Percentiles rank a stretch among this genome's conserved stretches.
Evolutionary conservation across 2,329 filamentous ascomycete genomes (phyloP).

Genomic region (Beauveria australis): DNA sequence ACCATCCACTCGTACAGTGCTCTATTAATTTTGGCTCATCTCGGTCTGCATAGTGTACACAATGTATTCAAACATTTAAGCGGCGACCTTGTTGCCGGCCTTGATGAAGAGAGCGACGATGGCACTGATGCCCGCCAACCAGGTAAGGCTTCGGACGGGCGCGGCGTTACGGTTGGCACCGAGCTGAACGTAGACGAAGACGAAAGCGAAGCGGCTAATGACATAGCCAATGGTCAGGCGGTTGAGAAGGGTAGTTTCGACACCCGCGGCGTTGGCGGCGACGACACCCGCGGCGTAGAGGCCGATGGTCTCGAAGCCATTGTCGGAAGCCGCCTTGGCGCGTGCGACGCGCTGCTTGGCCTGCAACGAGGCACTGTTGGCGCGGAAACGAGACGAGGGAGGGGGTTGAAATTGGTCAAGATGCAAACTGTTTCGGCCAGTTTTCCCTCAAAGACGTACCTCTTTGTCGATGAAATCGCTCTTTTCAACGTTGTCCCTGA

Average conservation of each 20-base stretch:
- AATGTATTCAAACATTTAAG: not conserved
- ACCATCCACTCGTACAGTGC: not conserved
- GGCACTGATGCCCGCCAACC: conserved; percentile 26
- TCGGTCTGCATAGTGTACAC: not conserved
- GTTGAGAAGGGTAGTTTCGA: conserved; percentile 31
- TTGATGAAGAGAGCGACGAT: conserved; percentile 32
- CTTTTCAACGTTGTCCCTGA: conserved; percentile 23
- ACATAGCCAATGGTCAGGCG: conserved; percentile 31
- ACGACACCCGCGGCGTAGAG: conserved; percentile 35
- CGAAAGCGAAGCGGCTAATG: conserved; percentile 30
- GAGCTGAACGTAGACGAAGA: conserved; percentile 34
- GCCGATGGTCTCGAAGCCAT: conserved; percentile 37
- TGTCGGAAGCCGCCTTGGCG: conserved; percentile 39
- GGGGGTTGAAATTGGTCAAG: too few relatives aligned
- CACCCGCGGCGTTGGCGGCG: conserved; percentile 37
- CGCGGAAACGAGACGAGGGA: not conserved
- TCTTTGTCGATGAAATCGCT: conserved; percentile 24
- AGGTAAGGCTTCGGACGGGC: conserved; percentile 29
- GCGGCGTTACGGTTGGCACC: conserved; percentile 32
- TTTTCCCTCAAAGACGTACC: conserved; percentile 13
- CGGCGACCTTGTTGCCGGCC: conserved; percentile 25
- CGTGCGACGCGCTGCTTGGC: conserved; percentile 47
- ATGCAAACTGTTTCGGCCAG: too few relatives aligned
- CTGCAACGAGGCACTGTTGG: conserved; percentile 17
- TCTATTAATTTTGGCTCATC: not conserved